Conservation (phyloP, 768 basidiomycete genomes). For the Cystofilobasidium macerans region DNA sequence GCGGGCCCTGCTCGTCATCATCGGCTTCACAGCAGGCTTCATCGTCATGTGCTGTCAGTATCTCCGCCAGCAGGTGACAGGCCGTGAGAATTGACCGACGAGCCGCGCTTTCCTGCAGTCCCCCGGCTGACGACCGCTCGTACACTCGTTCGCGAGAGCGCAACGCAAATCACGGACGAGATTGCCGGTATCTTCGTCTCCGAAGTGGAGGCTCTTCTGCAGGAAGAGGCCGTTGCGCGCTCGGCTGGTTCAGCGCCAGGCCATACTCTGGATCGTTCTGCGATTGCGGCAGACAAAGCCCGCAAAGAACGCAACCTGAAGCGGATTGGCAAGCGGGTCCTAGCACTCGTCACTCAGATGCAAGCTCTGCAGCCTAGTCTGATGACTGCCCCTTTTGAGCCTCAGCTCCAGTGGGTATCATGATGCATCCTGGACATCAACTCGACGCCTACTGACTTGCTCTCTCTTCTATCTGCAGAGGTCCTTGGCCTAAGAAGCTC, state of each 20-base stretch:
- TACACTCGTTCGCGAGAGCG: slow-evolving; percentile 14
- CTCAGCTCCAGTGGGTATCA: slow-evolving; percentile 28
- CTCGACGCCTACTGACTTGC: no score
- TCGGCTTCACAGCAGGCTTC: slow-evolving; percentile 47
- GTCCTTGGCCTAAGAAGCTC: slow-evolving; percentile 47
- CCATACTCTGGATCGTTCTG: slow-evolving; percentile 27
- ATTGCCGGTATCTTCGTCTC: slow-evolving; percentile 42
- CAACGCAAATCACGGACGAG: slow-evolving; percentile 34
- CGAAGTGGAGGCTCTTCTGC: slow-evolving; percentile 37
- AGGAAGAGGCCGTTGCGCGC: slow-evolving; percentile 35
- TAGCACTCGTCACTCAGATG: slow-evolving; percentile 9
- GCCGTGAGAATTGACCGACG: no score
- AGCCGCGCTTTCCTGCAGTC: no score
- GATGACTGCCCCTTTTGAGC: slow-evolving; percentile 23
- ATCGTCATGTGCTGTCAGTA: slow-evolving; percentile 41
- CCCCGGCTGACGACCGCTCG: slow-evolving; percentile 15
- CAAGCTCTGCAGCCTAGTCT: slow-evolving; percentile 22
- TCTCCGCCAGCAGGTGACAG: neutral
- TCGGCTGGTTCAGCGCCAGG: neutral
- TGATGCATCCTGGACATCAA: no score
- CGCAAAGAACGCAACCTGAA: slow-evolving; percentile 31
- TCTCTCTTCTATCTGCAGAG: slow-evolving; percentile 40
- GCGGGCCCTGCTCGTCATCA: slow-evolving; percentile 42
- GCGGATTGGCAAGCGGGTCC: slow-evolving; percentile 30
- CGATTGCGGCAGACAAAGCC: slow-evolving; percentile 26